phyloP scores from a whole-genome alignment of 2,329 filamentous ascomycete species.

The Colletotrichum spaethianum region DNA sequence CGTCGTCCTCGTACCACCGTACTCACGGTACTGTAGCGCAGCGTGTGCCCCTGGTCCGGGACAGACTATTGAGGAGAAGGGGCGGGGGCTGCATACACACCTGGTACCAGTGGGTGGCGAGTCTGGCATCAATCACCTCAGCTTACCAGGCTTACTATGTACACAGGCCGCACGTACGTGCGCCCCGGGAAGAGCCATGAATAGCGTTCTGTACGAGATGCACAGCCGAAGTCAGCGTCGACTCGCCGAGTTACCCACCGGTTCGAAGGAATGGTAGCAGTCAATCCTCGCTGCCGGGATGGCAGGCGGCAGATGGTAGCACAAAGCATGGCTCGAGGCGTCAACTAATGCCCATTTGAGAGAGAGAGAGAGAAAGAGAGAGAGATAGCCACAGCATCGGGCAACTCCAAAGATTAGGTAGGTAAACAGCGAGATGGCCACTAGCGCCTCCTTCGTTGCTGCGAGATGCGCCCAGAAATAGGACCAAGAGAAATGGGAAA shows the following conservation, averaged over 20 bases:
- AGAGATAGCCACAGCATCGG: neutral
- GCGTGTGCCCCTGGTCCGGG: slow-evolving; percentile 6
- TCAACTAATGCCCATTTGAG: neutral
- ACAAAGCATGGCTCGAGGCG: neutral
- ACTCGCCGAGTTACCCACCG: neutral
- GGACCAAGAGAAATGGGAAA: slow-evolving; percentile 26
- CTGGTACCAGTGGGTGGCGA: neutral
- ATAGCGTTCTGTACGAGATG: slow-evolving; percentile 9
- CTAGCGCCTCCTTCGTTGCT: neutral
- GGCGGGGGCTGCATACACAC: neutral
- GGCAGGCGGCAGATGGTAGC: slow-evolving; percentile 1
- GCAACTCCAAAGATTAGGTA: neutral
- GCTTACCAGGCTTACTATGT: neutral
- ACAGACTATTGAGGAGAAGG: neutral
- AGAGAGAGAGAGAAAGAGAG: neutral
- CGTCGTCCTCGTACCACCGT: slow-evolving; percentile 1
- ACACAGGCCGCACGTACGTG: slow-evolving; percentile 1
- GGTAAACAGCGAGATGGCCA: neutral
- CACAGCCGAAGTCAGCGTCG: slow-evolving; percentile 16
- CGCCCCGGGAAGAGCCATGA: neutral
- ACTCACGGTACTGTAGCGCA: slow-evolving; percentile 9
- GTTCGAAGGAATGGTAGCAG: slow-evolving; percentile 3
- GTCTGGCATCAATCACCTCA: neutral
- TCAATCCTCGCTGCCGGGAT: neutral
- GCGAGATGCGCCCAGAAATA: slow-evolving; percentile 3